Evolutionary conservation across 2,329 filamentous ascomycete species (phyloP), one percentile per base, ranked within the genome.

Genomic region (Xylaria sp.): DNA sequence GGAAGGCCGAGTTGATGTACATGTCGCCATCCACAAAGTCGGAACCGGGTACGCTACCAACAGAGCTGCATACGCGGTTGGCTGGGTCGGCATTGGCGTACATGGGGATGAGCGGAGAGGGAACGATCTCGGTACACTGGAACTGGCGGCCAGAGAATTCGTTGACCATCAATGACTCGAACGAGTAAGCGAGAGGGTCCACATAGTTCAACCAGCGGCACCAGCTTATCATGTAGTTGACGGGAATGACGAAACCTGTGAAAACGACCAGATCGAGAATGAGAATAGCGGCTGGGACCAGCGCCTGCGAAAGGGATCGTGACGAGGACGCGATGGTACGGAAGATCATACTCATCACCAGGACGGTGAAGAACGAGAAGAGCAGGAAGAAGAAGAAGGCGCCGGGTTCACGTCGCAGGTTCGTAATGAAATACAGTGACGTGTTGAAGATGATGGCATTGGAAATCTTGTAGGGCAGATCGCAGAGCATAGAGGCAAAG

Each of bases 311-410:
- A 10, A 88, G 76, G 0, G 89, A 90, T 53, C 89, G 81, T 3
- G 91, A 92, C 1, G 87, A 76, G 0, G 89, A 87, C n/a, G 83
- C 91, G 64, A 95, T 90, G 5, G 85, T 88, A 54, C 91, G 84
- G 82, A 95, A 95, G 63, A 93, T 82, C 86, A 91, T 92, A 52
- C 88, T 92, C 89, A 94, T 94, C 64, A 83, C 80, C 68, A 96
- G 67, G 0, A 90, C 90, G 1, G 85, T 86, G 60, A 82, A 72
- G 75, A 93, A 91, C 2, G 85, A 88, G 70, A 93, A 83, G 55
- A 96, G 78, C 59, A 91, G 74, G 80, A 91, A 96, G 76, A 91
- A 89, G 80, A 96, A 96, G 79, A 94, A 96, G 0, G 86, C 76
- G 1, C 87, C 88, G 0, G 89, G 78, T 63, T 88, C 85, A 55